Evolutionary conservation across 192 early-diverging fungal genomes (phyloP).

Genomic region (Coemansia reversa): DNA sequence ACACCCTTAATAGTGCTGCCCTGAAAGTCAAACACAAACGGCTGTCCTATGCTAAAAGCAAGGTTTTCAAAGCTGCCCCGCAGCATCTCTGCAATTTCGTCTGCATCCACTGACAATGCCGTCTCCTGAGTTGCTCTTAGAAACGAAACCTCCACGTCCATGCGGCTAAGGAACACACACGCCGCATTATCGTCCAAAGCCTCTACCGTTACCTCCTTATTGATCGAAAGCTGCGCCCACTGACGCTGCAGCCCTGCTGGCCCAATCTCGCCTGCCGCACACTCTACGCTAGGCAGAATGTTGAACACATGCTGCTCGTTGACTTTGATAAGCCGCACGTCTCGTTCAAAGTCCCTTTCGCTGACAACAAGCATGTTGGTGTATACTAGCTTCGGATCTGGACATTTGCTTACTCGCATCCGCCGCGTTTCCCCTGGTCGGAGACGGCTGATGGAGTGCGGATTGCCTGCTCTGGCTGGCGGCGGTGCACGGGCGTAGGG

Average conservation of each 20-base stretch:
- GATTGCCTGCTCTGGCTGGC: constrained; percentile 2
- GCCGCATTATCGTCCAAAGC: constrained; percentile 39
- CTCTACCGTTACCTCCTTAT: constrained; percentile 58
- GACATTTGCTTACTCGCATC: constrained; percentile 52
- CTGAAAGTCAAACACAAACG: constrained; percentile 79
- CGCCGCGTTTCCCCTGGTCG: constrained; percentile 29
- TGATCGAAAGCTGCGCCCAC: constrained; percentile 58
- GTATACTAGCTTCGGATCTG: constrained; percentile 52
- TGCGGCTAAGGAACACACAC: constrained; percentile 48
- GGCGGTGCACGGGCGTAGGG: constrained; percentile 21
- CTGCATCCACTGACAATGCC: constrained; percentile 66
- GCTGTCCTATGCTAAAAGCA: constrained; percentile 77
- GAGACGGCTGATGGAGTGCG: constrained; percentile 3
- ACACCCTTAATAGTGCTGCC: constrained; percentile 64
- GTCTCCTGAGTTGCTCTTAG: constrained; percentile 54
- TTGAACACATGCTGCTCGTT: constrained; percentile 82
- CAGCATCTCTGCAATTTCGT: constrained; percentile 69
- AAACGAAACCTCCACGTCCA: constrained; percentile 64
- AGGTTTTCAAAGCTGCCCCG: constrained; percentile 66
- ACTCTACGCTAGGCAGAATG: constrained; percentile 43
- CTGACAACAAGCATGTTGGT: constrained; percentile 80
- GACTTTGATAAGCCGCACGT: constrained; percentile 69
- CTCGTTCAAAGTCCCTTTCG: constrained; percentile 68
- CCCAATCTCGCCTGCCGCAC: constrained; percentile 30
- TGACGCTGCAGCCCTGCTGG: constrained; percentile 43